Base-by-base conservation (phyloP, 257 asterid genomes). In the Lycium barbarum region DNA sequence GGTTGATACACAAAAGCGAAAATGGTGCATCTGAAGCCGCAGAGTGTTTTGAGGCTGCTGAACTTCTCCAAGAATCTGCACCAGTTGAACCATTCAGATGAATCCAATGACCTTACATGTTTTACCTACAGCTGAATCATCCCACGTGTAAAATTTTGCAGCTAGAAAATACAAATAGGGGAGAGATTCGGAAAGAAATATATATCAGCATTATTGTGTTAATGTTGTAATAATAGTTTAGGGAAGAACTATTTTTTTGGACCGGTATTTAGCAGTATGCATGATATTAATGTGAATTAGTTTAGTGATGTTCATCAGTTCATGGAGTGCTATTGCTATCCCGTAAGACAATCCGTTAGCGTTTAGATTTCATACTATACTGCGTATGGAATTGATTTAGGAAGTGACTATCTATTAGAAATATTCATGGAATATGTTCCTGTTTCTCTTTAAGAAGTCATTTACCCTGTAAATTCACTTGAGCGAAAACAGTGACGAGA, bases 31-130 rank as follows among this genome's bases (percentile, higher is more conserved):
- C 90, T 20, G 94, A 93, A 80, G 99, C 98, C 7, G 98, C 90
- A 0, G 97, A 94, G 85, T 95, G 99, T 85, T 95, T 95, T n/a
- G 96, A 93, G 90, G 99, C 99, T 86, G 99, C 99, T 26, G 91
- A 94, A 20, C 67, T 91, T 84, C 94, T 95, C 79, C 94, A 93
- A 86, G 99, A 95, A 87, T 86, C 97, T 45, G 95, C 93, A 74
- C 99, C 98, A 1, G 91, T 94, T 15, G 96, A 95, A 67, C 98
- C 97, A 40, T 95, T 93, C 86, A 92, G 97, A 87, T 90, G 88
- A 88, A 80, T 82, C 62, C 43, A 26, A 1, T 26, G 20, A 59
- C 18, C 33, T 55, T 3, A 59, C 66, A 22, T 51, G 47, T 47
- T 73, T 20, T 73, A 73, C 59, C 80, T n/a, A 47, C 58, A 49